phyloP scores from a whole-genome alignment of 2,329 filamentous ascomycete species.

The Epichloe gansuensis region DNA sequence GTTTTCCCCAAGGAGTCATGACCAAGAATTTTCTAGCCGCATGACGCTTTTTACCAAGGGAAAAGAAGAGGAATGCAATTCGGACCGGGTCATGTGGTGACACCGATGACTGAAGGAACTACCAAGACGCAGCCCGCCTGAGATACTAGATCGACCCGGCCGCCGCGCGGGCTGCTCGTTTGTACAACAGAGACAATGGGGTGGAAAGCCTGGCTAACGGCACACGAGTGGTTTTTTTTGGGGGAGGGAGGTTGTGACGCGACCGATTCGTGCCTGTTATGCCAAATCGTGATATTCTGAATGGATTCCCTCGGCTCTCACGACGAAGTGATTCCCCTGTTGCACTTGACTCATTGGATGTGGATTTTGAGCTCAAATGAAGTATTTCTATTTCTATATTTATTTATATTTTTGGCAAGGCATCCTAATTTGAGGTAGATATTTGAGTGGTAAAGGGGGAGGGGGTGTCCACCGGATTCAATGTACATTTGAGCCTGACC shows the following conservation, averaged over 20 bases:
- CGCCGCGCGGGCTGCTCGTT: not conserved
- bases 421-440: no score
- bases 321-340: no score
- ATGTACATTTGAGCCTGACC: no score
- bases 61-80: not conserved
- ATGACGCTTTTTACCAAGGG: not conserved
- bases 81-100: not conserved
- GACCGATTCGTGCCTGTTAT: not conserved
- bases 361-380: no score
- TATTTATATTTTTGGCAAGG: no score
- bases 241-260: no score
- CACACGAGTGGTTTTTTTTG: not conserved
- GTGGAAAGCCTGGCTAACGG: not conserved
- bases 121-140: not conserved
- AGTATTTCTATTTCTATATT: no score
- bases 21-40: not conserved
- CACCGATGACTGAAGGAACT: not conserved
- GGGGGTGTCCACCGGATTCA: no score
- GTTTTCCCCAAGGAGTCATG: not conserved
- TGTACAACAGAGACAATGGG: not conserved
- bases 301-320: no score
- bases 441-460: no score
- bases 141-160: not conserved
- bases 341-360: no score
- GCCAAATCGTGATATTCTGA: not conserved